Evolutionary conservation across 2,329 filamentous ascomycete genomes (phyloP), one percentile per base, ranked within the genome.

Genomic region (Rhynchosporium secalis): DNA sequence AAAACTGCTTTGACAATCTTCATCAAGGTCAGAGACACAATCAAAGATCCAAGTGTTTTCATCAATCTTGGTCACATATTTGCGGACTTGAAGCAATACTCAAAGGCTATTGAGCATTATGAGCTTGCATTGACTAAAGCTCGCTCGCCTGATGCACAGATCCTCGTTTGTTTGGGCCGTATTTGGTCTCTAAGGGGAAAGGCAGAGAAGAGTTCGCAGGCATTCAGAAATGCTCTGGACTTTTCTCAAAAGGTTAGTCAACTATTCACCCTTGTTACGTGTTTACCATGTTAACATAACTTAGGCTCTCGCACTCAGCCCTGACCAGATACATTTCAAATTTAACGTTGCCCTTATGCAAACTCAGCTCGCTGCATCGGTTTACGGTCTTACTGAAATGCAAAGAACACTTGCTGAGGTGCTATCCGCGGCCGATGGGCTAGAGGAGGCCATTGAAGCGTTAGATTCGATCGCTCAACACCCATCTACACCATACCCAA

Each of bases 331-430:
- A 36, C 92, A 96, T 76, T 91, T 95, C 76, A 92, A 95, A 75
- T 99, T 99, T 83, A 99, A 99, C 72, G 91, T 99, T 33, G 95
- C 95, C 0, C 99, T 97, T 73, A 91, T 98, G 33, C 95, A 98
- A 74, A 96, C 96, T 66, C 93, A 97, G 75, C 87, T 98, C 60
- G 94, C 94, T 26, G 89, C 89, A 51, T 85, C 90, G 36, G 86
- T 97, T 60, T 88, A 92, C 75, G 81, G 80, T 41, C 80, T 96
- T 59, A 81, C 85, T 4, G 91, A 97, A 73, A 84, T 85, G 5
- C 87, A 93, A 72, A 87, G 92, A 56, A 90, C 89, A 0, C 81
- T 94, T 3, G 83, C 84, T 64, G 92, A 98, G 71, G 86, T 99
- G 7, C 84, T 96, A 72, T 85, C 88, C 59, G 93, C 94, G 1